A percentile compares a stretch with the other conserved stretches of the same genome.
phyloP scores from a whole-genome alignment of 1,284 basidiomycete species.

The Phenoliferia sp. region DNA sequence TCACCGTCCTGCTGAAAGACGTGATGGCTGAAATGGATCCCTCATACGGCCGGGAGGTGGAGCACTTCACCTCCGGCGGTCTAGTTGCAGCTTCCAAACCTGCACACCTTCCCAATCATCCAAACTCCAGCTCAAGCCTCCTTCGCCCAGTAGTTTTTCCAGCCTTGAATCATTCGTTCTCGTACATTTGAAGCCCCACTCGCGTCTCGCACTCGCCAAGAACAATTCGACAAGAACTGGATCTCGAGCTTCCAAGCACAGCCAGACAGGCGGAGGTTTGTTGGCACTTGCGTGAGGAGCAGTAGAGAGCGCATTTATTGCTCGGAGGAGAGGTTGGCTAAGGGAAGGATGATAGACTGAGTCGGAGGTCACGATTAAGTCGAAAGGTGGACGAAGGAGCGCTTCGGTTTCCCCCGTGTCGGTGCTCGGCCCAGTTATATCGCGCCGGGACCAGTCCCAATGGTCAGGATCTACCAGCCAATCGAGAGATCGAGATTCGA shows the following conservation, averaged over 20 bases:
- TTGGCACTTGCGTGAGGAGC: slow-evolving; percentile 37
- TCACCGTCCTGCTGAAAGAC: too few species aligned
- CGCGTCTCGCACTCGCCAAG: slow-evolving; percentile 50
- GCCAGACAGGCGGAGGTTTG: slow-evolving; percentile 51
- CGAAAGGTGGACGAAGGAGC: slow-evolving; percentile 50
- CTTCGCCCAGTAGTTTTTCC: slow-evolving; percentile 43
- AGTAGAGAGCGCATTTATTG: slow-evolving; percentile 55
- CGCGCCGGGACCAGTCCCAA: slow-evolving; percentile 43
- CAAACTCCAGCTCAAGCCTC: slow-evolving; percentile 66
- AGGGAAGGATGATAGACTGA: slow-evolving; percentile 69
- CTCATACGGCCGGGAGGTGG: too few species aligned
- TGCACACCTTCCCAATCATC: slow-evolving; percentile 71
- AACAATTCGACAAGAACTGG: slow-evolving; percentile 58
- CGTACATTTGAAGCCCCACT: slow-evolving; percentile 56
- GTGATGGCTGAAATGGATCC: too few species aligned
- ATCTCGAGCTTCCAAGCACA: slow-evolving; percentile 74
- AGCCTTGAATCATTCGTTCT: slow-evolving; percentile 60
- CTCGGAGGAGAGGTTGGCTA: slow-evolving; percentile 62
- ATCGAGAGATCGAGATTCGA: slow-evolving; percentile 59
- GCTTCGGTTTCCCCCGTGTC: background rate
- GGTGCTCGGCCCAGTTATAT: background rate
- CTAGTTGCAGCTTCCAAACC: slow-evolving; percentile 55
- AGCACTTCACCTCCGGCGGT: background rate
- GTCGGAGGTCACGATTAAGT: slow-evolving; percentile 78
- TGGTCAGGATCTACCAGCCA: slow-evolving; percentile 51